Base-by-base conservation (phyloP, 805 yeast genomes). In the Myxozyma vanderwaltii region DNA sequence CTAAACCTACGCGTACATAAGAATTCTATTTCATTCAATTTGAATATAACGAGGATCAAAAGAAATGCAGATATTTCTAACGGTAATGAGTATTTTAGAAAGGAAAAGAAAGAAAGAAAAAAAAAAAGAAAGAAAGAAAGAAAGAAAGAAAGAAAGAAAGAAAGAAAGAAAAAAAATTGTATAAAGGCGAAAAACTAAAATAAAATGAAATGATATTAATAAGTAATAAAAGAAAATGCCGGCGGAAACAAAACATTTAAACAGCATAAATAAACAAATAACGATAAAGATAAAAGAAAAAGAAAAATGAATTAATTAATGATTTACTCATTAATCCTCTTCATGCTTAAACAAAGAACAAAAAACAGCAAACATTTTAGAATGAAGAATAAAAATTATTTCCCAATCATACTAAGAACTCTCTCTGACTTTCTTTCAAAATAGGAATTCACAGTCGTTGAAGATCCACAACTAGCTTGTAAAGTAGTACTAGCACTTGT, bases 361-460 rank as follows among this genome's bases (percentile, higher is more conserved):
- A 3, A 44, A 26, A 44, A 7, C 33, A 44, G 19, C 24, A 29
- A 44, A 44, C 35, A 44, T 17, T 5, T 17, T 17, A 44, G n/a
- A 10, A 31, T 10, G 27, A 24, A 26, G 27, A 24, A 26, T 26
- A 24, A 44, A 26, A 44, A 46, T 23, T 46, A 39, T 23, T 46
- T 46, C 15, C 19, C 23, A 31, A 24, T 24, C 12, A 46, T 46
- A 46, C 50, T 46, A 15, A 39, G 50, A 2, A 46, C 50, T 29
- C 50, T 29, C 19, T 46, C 50, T 15, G 31, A 15, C 24, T 46
- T 46, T n/a, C 50, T 5, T 29, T 46, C 50, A 31, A 46, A 46
- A 46, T 46, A 46, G 27, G 50, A 29, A 46, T 13, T 46, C n/a
- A 46, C 50, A 4, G 50, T 46, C 21, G 50, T 46, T 15, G 50